These are phyloP conservation scores for Tuber melanosporum DNA, from an alignment of 495 filamentous ascomycete genomes.

Conservation along the genomic window DNA sequence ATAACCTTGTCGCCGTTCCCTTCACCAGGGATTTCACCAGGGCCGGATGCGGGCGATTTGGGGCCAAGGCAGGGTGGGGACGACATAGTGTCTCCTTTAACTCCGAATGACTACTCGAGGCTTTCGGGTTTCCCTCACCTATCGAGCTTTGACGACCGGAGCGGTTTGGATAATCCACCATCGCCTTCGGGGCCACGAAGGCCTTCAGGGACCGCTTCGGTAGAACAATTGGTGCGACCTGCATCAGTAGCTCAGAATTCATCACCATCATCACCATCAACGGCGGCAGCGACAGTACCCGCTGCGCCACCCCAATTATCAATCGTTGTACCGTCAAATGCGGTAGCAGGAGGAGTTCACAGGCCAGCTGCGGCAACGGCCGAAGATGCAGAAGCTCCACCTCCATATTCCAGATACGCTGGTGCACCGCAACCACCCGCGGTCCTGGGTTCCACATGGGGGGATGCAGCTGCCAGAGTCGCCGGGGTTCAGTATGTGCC, in stretches of 20 bases:
- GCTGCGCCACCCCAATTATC: neutral
- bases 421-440: neutral
- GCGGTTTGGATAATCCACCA: neutral
- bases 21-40: slow-evolving; percentile 16
- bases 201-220: neutral
- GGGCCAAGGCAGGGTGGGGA: neutral
- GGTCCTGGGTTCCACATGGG: slow-evolving; percentile 6
- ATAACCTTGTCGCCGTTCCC: slow-evolving; percentile 16
- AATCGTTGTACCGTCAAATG: neutral
- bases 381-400: slow-evolving; percentile 13
- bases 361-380: neutral
- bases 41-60: neutral
- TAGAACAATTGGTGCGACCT: neutral
- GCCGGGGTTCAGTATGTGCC: slow-evolving; percentile 11
- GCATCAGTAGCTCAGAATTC: neutral
- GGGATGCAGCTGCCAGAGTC: slow-evolving; percentile 11
- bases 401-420: slow-evolving; percentile 24
- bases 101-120: slow-evolving; percentile 21
- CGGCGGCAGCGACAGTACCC: neutral
- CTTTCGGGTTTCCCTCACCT: slow-evolving; percentile 26
- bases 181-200: slow-evolving; percentile 12
- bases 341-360: slow-evolving; percentile 17
- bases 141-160: slow-evolving; percentile 12
- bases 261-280: neutral
- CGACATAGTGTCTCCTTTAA: slow-evolving; percentile 22